Conservation (phyloP, 192 early-diverging fungal species). For the Dissophora globulifera region DNA sequence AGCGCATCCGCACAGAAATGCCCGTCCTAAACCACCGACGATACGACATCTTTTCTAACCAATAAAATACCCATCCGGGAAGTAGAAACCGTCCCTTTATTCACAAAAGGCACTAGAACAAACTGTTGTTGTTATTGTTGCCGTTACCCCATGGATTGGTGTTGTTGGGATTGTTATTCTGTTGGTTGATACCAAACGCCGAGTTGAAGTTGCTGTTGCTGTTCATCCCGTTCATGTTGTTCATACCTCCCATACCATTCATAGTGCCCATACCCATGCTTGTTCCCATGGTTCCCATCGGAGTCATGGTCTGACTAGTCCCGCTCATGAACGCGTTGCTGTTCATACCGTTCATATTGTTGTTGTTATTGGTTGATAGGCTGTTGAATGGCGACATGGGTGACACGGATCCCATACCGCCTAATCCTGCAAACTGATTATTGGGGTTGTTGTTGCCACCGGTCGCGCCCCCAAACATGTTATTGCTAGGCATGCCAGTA, state of each 20-base stretch:
- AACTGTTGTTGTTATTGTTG: slow-evolving; percentile 30
- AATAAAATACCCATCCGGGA: slow-evolving; percentile 2
- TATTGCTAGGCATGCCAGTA: slow-evolving; percentile 11
- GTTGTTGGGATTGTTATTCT: slow-evolving; percentile 26
- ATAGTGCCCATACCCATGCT: background rate
- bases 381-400: slow-evolving; percentile 17
- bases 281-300: slow-evolving; percentile 3
- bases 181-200: slow-evolving; percentile 30
- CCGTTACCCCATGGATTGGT: slow-evolving; percentile 24
- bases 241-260: slow-evolving; percentile 9
- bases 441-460: slow-evolving; percentile 25
- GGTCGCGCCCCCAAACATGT: slow-evolving; percentile 8
- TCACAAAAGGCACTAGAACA: too few relatives aligned
- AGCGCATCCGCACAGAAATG: slow-evolving; percentile 74
- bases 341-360: slow-evolving; percentile 11
- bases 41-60: slow-evolving; percentile 63
- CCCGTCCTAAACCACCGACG: slow-evolving; percentile 79
- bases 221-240: slow-evolving; percentile 7
- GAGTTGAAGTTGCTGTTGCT: slow-evolving; percentile 25
- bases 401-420: slow-evolving; percentile 1
- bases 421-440: slow-evolving; percentile 23
- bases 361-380: slow-evolving; percentile 9
- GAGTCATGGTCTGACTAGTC: slow-evolving; percentile 5
- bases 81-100: background rate
- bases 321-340: slow-evolving; percentile 17